phyloP scores from a whole-genome alignment of 257 asterid species.

The Ilex aquifolium region DNA sequence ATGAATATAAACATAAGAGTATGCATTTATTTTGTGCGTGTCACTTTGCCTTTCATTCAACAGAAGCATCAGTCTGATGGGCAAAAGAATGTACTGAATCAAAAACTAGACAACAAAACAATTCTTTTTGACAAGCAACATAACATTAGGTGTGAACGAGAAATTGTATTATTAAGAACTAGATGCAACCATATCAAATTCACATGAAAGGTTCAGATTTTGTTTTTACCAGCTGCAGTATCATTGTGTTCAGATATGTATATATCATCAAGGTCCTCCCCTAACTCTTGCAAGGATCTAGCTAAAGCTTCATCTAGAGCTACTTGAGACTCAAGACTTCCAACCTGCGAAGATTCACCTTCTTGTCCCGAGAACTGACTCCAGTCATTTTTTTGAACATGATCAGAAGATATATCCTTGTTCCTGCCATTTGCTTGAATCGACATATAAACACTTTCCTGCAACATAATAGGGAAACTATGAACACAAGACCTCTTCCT shows the following conservation, averaged over 20 bases:
- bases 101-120: background rate
- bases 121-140: background rate
- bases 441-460: slow-evolving; percentile 71
- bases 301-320: slow-evolving; percentile 88
- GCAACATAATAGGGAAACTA: slow-evolving; percentile 11
- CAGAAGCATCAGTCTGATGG: too few relatives aligned
- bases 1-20: too few relatives aligned
- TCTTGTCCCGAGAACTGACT: slow-evolving; percentile 31
- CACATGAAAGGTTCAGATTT: background rate
- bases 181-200: background rate
- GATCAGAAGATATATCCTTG: slow-evolving; percentile 20
- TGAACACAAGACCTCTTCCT: background rate
- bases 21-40: too few relatives aligned
- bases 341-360: slow-evolving; percentile 31
- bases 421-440: slow-evolving; percentile 47
- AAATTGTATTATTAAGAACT: background rate
- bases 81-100: too few relatives aligned
- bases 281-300: slow-evolving; percentile 64
- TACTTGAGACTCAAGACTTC: slow-evolving; percentile 46
- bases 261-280: slow-evolving; percentile 51
- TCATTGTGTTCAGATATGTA: slow-evolving; percentile 34
- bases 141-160: background rate
- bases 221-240: slow-evolving; percentile 34
- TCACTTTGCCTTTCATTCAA: too few relatives aligned
- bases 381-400: slow-evolving; percentile 41